phyloP scores from a whole-genome alignment of 192 early-diverging fungal genomes.

The Helicostylum pulchrum region DNA sequence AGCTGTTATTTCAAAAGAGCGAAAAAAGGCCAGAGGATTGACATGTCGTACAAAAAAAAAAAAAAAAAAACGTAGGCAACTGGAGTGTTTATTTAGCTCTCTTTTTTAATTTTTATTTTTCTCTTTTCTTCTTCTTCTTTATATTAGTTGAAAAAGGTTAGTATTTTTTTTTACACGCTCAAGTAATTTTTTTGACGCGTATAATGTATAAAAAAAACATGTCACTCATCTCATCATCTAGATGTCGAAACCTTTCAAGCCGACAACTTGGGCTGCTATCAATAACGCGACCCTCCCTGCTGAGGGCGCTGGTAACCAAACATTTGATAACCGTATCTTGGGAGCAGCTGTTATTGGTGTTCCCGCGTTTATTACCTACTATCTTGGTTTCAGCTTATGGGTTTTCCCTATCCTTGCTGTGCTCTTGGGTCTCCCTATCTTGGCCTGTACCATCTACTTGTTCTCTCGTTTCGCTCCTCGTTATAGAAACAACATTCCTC shows the following conservation, averaged over 20 bases:
- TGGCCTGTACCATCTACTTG: constrained; percentile 66
- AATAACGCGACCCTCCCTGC: constrained; percentile 62
- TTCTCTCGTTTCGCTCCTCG: constrained; percentile 65
- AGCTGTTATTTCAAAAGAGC: too few species aligned
- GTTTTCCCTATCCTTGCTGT: constrained; percentile 59
- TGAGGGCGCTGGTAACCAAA: constrained; percentile 83
- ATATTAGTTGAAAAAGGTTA: too few species aligned
- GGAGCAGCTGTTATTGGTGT: constrained; percentile 55
- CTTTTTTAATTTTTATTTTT: too few species aligned
- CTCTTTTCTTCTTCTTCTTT: too few species aligned
- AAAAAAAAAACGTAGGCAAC: too few species aligned
- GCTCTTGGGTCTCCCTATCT: constrained; percentile 66
- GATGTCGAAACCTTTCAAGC: constrained; percentile 31
- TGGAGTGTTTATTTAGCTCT: too few species aligned
- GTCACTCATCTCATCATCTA: background rate
- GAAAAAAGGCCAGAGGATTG: too few species aligned
- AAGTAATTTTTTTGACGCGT: too few species aligned
- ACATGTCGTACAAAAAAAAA: too few species aligned
- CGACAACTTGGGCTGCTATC: constrained; percentile 51
- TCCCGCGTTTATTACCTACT: constrained; percentile 63
- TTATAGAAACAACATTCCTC: constrained; percentile 60
- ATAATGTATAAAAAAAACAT: too few species aligned
- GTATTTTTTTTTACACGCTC: too few species aligned
- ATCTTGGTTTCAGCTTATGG: constrained; percentile 62
- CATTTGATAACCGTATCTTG: constrained; percentile 75